Evolutionary conservation across 768 basidiomycete species (phyloP), one percentile per base, ranked within the genome.

Genomic region (Leccinum boreale): DNA sequence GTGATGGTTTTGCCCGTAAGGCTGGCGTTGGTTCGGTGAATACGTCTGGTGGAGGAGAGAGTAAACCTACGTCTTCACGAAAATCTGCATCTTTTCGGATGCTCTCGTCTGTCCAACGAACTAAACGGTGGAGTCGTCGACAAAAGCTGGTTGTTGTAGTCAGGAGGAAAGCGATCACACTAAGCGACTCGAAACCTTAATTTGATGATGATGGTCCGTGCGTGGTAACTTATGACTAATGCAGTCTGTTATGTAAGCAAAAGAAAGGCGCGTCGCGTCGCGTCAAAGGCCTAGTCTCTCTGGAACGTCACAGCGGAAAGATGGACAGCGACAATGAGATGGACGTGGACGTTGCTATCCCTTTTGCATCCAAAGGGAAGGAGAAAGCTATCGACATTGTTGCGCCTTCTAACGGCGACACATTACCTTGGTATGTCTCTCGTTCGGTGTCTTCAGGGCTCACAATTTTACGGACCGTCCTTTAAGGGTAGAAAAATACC

Each of bases 1-100:
- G 93, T 95, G 82, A 95, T 94, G 68, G 95, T 98, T 83, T 97
- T 97, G 74, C 94, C 94, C 85, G 94, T 96, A 69, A 96, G 91
- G 88, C 91, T 94, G 67, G 23, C 31, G 9, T 61, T 46, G 23
- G 63, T 31, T 31, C 14, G n/a, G 60, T 53, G 53, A 62, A 60
- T 55, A 17, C 14, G 26, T 15, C 14, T 19, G 14, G 44, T 17
- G 46, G 17, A 10, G 28, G 4, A 42, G n/a, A 48, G 14, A 48
- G 4, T 15, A 33, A 6, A 79, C 91, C 58, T 67, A 92, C 92
- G 93, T 94, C 79, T 94, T 98, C 58, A 98, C 95, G 78, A 98
- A 98, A 74, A 97, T 98, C 80, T 97, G 94, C 94, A 97, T 96
- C 68, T 77, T 80, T 66, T 66, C 77, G 81, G 83, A 86, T 78